phyloP scores from a whole-genome alignment of 2,329 filamentous ascomycete species.

The Venturia aucupariae region DNA sequence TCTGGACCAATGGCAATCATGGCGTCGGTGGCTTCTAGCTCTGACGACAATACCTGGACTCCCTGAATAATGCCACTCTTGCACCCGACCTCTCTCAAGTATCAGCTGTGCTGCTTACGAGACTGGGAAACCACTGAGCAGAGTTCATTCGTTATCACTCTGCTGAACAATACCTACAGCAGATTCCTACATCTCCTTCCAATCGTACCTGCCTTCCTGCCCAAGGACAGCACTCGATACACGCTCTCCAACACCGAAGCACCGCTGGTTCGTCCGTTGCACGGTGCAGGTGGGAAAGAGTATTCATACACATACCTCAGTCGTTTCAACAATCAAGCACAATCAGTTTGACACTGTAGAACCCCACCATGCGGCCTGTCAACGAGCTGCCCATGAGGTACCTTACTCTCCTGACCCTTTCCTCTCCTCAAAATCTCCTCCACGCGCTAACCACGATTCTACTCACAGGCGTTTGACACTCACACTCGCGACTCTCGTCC shows the following conservation, averaged over 20 bases:
- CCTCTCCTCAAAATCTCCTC: not conserved
- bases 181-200: not conserved
- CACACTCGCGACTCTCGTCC: conserved; percentile 5
- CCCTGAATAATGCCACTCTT: not conserved
- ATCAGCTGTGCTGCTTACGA: not conserved
- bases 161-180: not conserved
- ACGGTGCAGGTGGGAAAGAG: too few relatives aligned
- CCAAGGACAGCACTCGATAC: not conserved
- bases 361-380: not conserved
- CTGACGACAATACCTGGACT: not conserved
- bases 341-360: not conserved
- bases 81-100: not conserved
- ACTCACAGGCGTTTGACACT: conserved; percentile 5
- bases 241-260: not conserved
- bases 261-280: not conserved
- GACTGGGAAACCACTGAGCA: not conserved
- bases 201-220: not conserved
- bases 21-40: not conserved
- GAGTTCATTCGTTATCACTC: not conserved
- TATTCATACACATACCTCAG: not conserved
- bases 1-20: not conserved
- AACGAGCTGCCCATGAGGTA: conserved; percentile 11
- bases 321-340: not conserved
- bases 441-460: not conserved
- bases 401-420: not conserved